Evolutionary conservation across 441 rosid genomes (phyloP).

Genomic region (Erodium chrysanthum): DNA sequence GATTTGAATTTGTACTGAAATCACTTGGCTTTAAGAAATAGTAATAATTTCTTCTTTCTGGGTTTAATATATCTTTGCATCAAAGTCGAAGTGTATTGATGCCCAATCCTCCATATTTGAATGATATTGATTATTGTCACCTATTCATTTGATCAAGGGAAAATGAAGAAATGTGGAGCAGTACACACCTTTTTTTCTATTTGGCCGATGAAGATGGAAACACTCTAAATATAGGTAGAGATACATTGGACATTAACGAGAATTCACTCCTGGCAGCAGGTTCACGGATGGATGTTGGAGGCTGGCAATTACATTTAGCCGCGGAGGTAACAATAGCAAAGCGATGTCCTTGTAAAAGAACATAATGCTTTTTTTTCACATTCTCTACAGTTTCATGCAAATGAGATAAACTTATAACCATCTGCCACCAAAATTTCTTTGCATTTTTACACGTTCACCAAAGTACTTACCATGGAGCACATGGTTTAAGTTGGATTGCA

Average conservation of each 20-base stretch:
- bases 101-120: conserved; percentile 8
- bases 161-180: conserved; percentile 44
- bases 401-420: conserved; percentile 6
- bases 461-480: conserved; percentile 1
- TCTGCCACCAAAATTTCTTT: conserved; percentile 7
- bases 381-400: conserved; percentile 5
- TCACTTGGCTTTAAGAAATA: no score
- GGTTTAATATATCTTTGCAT: neutral
- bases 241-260: conserved; percentile 30
- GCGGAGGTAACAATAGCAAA: conserved; percentile 43
- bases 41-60: no score
- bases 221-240: conserved; percentile 44
- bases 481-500: conserved; percentile 7
- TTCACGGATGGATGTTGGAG: conserved; percentile 57
- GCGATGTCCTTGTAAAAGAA: conserved; percentile 8
- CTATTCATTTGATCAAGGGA: conserved; percentile 24
- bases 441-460: neutral
- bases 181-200: conserved; percentile 76
- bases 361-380: neutral
- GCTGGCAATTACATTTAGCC: conserved; percentile 82
- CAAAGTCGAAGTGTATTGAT: neutral
- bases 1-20: no score
- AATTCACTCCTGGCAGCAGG: conserved; percentile 78
- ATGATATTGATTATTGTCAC: conserved; percentile 5
- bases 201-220: conserved; percentile 83